Percentiles rank a stretch among this genome's conserved stretches.
Evolutionary conservation across 495 filamentous ascomycete genomes (phyloP).

Genomic region (Daldinia decipiens): DNA sequence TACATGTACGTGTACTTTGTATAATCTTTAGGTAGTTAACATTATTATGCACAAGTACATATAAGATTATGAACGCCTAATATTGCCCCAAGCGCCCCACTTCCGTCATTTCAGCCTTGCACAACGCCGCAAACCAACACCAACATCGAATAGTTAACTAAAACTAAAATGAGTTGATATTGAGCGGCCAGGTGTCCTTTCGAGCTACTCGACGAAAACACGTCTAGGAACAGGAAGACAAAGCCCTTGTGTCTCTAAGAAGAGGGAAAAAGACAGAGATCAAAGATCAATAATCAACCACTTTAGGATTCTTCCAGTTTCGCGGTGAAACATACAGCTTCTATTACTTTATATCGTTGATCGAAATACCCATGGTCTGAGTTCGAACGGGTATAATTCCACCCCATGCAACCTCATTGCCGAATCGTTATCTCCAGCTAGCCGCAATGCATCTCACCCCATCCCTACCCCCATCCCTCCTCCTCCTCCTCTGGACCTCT

Average conservation of each 20-base stretch:
- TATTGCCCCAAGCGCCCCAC: not conserved
- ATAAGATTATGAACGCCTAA: not conserved
- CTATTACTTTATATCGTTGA: not conserved
- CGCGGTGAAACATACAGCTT: not conserved
- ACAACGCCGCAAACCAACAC: not conserved
- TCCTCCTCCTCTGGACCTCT: slow-evolving; percentile 4
- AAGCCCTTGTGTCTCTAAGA: not conserved
- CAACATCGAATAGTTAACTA: not conserved
- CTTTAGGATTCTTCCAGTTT: not conserved
- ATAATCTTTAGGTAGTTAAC: not conserved
- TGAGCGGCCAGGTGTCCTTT: slow-evolving; percentile 26
- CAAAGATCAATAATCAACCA: not conserved
- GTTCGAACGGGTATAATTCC: not conserved
- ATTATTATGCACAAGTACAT: not conserved
- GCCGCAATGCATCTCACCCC: slow-evolving; percentile 4
- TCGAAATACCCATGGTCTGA: slow-evolving; percentile 1
- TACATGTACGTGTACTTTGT: not conserved
- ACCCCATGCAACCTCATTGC: not conserved
- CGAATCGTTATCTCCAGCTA: not conserved
- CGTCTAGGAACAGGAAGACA: no score
- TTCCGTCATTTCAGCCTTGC: slow-evolving; percentile 12
- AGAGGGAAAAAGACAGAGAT: not conserved
- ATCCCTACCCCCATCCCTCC: not conserved
- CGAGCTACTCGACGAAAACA: not conserved
- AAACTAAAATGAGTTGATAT: not conserved